Evolutionary conservation across 2,329 filamentous ascomycete species (phyloP).

Genomic region (Sporothrix schenckii): DNA sequence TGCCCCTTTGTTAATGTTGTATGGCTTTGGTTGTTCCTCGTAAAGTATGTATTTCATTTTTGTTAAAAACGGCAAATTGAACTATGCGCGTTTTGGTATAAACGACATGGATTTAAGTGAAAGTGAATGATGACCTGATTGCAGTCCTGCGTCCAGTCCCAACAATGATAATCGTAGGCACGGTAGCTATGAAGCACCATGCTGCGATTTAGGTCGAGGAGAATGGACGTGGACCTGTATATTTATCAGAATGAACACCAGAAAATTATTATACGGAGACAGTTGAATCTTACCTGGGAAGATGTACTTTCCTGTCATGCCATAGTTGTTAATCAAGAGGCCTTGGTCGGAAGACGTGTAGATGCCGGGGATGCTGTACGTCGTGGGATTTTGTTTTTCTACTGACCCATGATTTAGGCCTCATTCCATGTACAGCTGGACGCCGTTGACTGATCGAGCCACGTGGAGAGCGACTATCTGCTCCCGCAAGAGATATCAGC

Average conservation of each 20-base stretch:
- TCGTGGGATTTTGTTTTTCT: no score
- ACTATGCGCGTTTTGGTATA: no score
- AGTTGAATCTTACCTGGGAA: no score
- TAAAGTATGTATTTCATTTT: background rate
- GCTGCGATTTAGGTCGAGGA: background rate
- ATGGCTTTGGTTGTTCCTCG: no score
- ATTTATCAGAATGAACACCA: background rate
- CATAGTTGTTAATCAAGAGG: no score
- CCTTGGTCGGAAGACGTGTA: no score
- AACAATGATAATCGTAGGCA: background rate
- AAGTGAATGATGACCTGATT: no score
- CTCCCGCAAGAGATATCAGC: slow-evolving; percentile 61
- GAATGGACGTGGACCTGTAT: slow-evolving; percentile 22
- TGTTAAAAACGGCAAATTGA: background rate
- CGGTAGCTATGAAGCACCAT: background rate
- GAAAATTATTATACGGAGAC: background rate
- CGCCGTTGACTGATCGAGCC: slow-evolving; percentile 47
- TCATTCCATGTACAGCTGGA: slow-evolving; percentile 51
- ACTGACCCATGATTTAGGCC: slow-evolving; percentile 42
- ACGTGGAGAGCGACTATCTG: slow-evolving; percentile 63
- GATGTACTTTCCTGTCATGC: no score
- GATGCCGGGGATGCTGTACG: no score
- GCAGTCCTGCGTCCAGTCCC: background rate
- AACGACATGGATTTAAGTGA: no score
- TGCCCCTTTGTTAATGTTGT: background rate